Evolutionary conservation across 345 rosid species (phyloP), one percentile per base, ranked within the genome.

Genomic region (Arabidopsis suecica): DNA sequence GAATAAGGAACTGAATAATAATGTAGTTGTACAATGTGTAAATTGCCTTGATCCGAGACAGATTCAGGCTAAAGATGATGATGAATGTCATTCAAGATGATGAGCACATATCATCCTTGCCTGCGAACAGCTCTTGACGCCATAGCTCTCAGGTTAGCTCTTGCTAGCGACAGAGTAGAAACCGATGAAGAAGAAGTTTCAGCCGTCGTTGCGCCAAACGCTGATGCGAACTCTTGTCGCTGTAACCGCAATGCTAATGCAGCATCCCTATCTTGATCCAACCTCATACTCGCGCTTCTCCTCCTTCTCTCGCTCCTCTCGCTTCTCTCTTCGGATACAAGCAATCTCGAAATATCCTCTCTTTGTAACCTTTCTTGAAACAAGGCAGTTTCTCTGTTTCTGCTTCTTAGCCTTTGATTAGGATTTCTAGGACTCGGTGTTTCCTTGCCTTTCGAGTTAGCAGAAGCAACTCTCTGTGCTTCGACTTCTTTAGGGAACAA

Each of bases 91-190:
- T 50, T 20, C 30, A 50, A 50, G 55, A 50, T 50, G 56, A 18
- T 49, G 54, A 61, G 41, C 50, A 6, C 6, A 60, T 16, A 18
- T 66, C 74, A 62, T 42, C 80, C 55, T 82, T 91, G 82, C 9
- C 72, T 73, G 5, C 90, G 86, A 54, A 82, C 68, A 60, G 97
- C 98, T 79, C 94, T 87, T 47, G 99, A 87, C 63, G 96, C 97
- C 94, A 92, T 87, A 20, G 97, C 97, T 84, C 98, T 83, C 62
- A 90, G 68, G 77, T 92, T 95, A 75, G 88, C 88, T 87, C 96
- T 87, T 41, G 98, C 99, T 34, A 67, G 51, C 22, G 85, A 82
- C 77, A 78, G 57, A 66, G 16, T 55, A 54, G 65, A 65, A 70
- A 32, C 66, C 0, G 70, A 42, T 13, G 76, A 77, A 45, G 80